A percentile compares a stretch with the other conserved stretches of the same genome.
Conservation (phyloP, 78 protist genomes). For the Speleostelium caveatum region DNA sequence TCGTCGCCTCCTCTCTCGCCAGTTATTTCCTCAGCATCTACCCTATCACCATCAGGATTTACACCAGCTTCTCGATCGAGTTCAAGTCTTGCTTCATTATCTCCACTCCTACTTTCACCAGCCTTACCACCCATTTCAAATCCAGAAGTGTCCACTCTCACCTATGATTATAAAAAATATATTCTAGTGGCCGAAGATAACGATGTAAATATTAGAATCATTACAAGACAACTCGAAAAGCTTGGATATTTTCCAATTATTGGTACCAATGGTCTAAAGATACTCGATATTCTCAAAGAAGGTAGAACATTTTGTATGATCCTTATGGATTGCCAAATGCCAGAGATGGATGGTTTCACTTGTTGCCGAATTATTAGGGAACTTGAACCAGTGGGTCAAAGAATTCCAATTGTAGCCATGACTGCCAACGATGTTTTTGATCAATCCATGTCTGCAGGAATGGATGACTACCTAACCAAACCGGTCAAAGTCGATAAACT, state of each 20-base stretch:
- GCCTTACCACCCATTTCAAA: too few relatives aligned
- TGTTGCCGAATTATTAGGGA: slow-evolving; percentile 79
- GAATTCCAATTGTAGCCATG: slow-evolving; percentile 85
- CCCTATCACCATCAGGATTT: not conserved
- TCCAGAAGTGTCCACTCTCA: too few relatives aligned
- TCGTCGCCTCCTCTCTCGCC: not conserved
- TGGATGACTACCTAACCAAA: slow-evolving; percentile 82
- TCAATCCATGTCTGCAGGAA: slow-evolving; percentile 44
- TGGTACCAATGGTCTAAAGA: slow-evolving; percentile 55
- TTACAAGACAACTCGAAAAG: slow-evolving; percentile 66
- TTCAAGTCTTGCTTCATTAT: too few relatives aligned
- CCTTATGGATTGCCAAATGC: slow-evolving; percentile 91
- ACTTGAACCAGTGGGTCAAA: slow-evolving; percentile 43
- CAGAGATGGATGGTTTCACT: slow-evolving; percentile 86
- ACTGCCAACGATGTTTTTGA: slow-evolving; percentile 79
- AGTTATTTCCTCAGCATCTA: not conserved
- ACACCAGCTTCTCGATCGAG: not conserved
- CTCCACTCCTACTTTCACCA: too few relatives aligned
- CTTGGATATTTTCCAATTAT: slow-evolving; percentile 45
- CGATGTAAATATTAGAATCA: slow-evolving; percentile 43
- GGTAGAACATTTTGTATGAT: slow-evolving; percentile 54
- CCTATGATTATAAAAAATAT: not conserved
- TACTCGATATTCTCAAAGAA: slow-evolving; percentile 30
- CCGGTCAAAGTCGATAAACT: slow-evolving; percentile 67
- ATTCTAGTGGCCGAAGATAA: slow-evolving; percentile 80